Evolutionary conservation across 805 yeast genomes (phyloP).

Genomic region (Hanseniaspora thailandica): DNA sequence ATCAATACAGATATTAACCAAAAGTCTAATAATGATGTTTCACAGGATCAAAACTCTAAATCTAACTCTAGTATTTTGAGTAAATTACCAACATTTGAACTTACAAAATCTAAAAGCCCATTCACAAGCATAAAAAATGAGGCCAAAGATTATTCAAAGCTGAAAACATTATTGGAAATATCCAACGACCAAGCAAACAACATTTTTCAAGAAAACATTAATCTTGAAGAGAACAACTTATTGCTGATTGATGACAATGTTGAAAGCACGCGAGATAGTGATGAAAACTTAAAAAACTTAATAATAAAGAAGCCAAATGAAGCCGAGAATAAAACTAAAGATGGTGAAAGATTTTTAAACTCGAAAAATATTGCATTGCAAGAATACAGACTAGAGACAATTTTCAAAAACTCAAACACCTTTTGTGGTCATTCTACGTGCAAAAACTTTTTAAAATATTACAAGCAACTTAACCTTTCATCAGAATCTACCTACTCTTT

Average conservation of each 20-base stretch:
- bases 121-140: not conserved
- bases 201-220: not conserved
- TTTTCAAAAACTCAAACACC: conserved; percentile 16
- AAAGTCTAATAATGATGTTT: not conserved
- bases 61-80: not conserved
- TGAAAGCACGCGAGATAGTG: not conserved
- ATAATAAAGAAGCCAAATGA: not conserved
- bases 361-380: conserved; percentile 12
- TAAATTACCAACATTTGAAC: not conserved
- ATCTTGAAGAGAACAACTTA: not conserved
- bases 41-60: not conserved
- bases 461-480: conserved; percentile 11
- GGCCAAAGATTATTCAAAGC: not conserved
- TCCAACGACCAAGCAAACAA: not conserved
- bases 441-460: not conserved
- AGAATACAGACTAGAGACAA: conserved; percentile 18
- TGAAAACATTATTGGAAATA: not conserved
- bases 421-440: conserved; percentile 20
- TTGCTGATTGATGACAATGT: not conserved
- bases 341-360: not conserved
- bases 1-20: not conserved
- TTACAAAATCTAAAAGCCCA: not conserved
- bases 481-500: conserved; percentile 15
- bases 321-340: not conserved
- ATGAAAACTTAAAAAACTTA: not conserved